Evolutionary conservation across 495 filamentous ascomycete species (phyloP).

Genomic region (Cercophora samala): DNA sequence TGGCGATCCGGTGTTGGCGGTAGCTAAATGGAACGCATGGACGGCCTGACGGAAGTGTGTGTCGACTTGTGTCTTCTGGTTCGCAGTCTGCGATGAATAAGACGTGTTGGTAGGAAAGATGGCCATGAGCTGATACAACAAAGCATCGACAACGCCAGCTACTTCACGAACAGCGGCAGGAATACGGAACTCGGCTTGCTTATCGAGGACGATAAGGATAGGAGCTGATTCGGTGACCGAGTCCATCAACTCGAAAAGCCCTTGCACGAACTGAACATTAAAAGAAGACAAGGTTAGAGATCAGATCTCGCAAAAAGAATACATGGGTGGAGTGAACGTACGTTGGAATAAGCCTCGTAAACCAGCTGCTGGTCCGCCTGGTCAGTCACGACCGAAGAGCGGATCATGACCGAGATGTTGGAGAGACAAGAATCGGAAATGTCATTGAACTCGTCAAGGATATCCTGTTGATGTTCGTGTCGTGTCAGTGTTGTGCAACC

Average conservation of each 20-base stretch:
- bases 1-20: constrained; percentile 24
- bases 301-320: not conserved
- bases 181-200: constrained; percentile 27
- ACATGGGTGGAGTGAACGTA: constrained; percentile 5
- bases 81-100: constrained; percentile 22
- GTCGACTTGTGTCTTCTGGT: constrained; percentile 26
- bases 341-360: constrained; percentile 26
- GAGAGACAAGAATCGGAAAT: constrained; percentile 27
- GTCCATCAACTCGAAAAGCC: constrained; percentile 25
- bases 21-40: constrained; percentile 25
- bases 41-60: constrained; percentile 24
- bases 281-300: not conserved
- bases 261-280: constrained; percentile 23
- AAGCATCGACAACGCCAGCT: constrained; percentile 19
- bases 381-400: constrained; percentile 20
- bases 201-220: constrained; percentile 21
- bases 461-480: constrained; percentile 15
- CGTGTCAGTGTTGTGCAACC: not conserved
- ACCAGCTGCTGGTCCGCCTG: constrained; percentile 21
- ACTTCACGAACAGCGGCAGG: constrained; percentile 21
- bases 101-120: constrained; percentile 20
- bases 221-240: constrained; percentile 18
- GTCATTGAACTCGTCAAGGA: constrained; percentile 26
- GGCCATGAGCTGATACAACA: constrained; percentile 24
- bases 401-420: constrained; percentile 28